A percentile compares a stretch with the other conserved stretches of the same genome.
These are phyloP conservation scores for Colletotrichum lentis DNA, from an alignment of 2,329 filamentous ascomycete genomes.

Conservation along the genomic window DNA sequence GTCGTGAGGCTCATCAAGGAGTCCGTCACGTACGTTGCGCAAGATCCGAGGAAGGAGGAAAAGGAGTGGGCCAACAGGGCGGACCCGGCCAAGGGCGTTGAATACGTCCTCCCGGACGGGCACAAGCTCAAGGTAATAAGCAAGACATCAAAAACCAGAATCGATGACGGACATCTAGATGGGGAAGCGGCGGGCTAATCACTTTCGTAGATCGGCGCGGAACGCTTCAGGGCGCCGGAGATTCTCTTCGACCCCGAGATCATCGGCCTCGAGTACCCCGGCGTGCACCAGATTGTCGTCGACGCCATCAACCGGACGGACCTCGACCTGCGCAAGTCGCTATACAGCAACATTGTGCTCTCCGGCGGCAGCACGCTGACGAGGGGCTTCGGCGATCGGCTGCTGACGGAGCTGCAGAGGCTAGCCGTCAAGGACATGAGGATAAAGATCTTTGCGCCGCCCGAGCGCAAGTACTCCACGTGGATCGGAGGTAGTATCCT, in stretches of 20 bases:
- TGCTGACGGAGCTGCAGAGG: slow-evolving; percentile 90
- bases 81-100: slow-evolving; percentile 79
- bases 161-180: too few relatives aligned
- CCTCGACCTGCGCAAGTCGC: slow-evolving; percentile 89
- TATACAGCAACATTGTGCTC: slow-evolving; percentile 96
- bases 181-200: not conserved
- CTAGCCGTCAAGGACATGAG: slow-evolving; percentile 98
- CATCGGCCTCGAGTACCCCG: slow-evolving; percentile 95
- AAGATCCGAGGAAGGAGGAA: slow-evolving; percentile 92
- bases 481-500: slow-evolving; percentile 99
- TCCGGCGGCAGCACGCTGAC: slow-evolving; percentile 96
- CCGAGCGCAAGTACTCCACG: slow-evolving; percentile 97
- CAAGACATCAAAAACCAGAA: slow-evolving; percentile 16
- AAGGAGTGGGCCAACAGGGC: slow-evolving; percentile 88
- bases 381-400: slow-evolving; percentile 92
- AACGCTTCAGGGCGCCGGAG: slow-evolving; percentile 94
- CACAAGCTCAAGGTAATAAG: slow-evolving; percentile 82
- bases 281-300: slow-evolving; percentile 96
- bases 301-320: slow-evolving; percentile 95
- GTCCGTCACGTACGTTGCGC: slow-evolving; percentile 87
- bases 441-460: slow-evolving; percentile 98
- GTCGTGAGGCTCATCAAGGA: slow-evolving; percentile 98
- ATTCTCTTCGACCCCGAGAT: slow-evolving; percentile 98
- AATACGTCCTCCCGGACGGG: slow-evolving; percentile 91
- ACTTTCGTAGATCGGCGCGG: slow-evolving; percentile 75